Conservation (phyloP, 495 filamentous ascomycete genomes). For the Penicillium goetzii region DNA sequence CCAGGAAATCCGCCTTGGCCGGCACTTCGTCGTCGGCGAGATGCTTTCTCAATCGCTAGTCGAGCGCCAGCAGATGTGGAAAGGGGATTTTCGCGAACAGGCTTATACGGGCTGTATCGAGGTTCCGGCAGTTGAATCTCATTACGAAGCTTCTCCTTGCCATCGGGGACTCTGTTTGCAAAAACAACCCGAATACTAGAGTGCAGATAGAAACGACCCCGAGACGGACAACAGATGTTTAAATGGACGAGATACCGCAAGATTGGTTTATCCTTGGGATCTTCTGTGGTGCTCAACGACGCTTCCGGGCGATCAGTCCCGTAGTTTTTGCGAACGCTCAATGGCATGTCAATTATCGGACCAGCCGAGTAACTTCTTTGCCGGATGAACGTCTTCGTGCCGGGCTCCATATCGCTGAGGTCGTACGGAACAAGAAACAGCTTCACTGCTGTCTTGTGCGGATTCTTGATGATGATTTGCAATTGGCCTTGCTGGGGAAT, state of each 20-base stretch:
- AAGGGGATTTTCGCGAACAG: conserved; percentile 50
- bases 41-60: conserved; percentile 57
- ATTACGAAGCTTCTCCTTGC: conserved; percentile 89
- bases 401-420: conserved; percentile 90
- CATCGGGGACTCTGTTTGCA: conserved; percentile 95
- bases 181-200: conserved; percentile 94
- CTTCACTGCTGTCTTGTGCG: conserved; percentile 95
- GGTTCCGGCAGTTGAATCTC: conserved; percentile 91
- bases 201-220: conserved; percentile 86
- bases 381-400: conserved; percentile 94
- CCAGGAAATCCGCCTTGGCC: conserved; percentile 49
- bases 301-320: conserved; percentile 49
- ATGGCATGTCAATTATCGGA: conserved; percentile 74
- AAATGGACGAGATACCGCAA: conserved; percentile 92
- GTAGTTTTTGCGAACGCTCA: conserved; percentile 53
- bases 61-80: conserved; percentile 22
- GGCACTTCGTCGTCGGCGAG: conserved; percentile 59
- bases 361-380: conserved; percentile 93
- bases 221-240: conserved; percentile 86
- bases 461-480: conserved; percentile 96
- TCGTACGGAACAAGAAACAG: conserved; percentile 95
- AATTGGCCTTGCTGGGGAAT: conserved; percentile 95
- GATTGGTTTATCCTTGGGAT: conserved; percentile 71
- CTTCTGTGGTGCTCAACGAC: conserved; percentile 42
- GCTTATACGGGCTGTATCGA: conserved; percentile 82